Percentiles rank a stretch among this genome's conserved stretches.
Evolutionary conservation across 768 basidiomycete species (phyloP).

Genomic region (Coprinopsis strossmayeri): DNA sequence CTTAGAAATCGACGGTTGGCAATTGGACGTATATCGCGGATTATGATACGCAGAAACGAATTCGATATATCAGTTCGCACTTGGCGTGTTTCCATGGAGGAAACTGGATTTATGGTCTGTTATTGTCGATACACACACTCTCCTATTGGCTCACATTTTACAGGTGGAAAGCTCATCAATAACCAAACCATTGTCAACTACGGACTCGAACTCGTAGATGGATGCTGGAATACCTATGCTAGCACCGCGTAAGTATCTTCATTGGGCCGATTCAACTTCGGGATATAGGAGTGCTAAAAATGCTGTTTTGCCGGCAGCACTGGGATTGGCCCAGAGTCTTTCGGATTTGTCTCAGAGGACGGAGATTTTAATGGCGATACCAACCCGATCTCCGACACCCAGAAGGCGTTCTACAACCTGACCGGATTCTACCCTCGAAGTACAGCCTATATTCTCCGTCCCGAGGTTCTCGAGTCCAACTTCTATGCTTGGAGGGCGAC

Average conservation of each 20-base stretch:
- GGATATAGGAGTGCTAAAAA: no score
- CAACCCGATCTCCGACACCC: slow-evolving; percentile 40
- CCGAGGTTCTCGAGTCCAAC: slow-evolving; percentile 76
- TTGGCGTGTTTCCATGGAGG: slow-evolving; percentile 71
- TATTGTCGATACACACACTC: no score
- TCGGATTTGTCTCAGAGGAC: slow-evolving; percentile 59
- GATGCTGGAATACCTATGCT: slow-evolving; percentile 78
- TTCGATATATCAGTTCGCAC: slow-evolving; percentile 65
- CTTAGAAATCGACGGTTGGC: slow-evolving; percentile 64
- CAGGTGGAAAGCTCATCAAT: slow-evolving; percentile 62
- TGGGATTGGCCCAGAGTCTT: slow-evolving; percentile 70
- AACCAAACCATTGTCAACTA: slow-evolving; percentile 64
- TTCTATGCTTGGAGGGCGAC: slow-evolving; percentile 76
- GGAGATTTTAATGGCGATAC: slow-evolving; percentile 53
- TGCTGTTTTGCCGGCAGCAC: slow-evolving; percentile 45
- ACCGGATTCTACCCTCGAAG: slow-evolving; percentile 6
- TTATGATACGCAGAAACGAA: slow-evolving; percentile 35
- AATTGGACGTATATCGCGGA: slow-evolving; percentile 61
- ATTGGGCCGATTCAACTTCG: no score
- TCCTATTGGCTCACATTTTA: no score
- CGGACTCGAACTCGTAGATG: slow-evolving; percentile 58
- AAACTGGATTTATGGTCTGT: slow-evolving; percentile 66
- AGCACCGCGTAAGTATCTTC: slow-evolving; percentile 59
- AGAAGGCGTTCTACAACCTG: slow-evolving; percentile 61
- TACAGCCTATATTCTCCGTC: slow-evolving; percentile 52